phyloP scores from a whole-genome alignment of 2,329 filamentous ascomycete species.

The Neopestalotiopsis rosae region DNA sequence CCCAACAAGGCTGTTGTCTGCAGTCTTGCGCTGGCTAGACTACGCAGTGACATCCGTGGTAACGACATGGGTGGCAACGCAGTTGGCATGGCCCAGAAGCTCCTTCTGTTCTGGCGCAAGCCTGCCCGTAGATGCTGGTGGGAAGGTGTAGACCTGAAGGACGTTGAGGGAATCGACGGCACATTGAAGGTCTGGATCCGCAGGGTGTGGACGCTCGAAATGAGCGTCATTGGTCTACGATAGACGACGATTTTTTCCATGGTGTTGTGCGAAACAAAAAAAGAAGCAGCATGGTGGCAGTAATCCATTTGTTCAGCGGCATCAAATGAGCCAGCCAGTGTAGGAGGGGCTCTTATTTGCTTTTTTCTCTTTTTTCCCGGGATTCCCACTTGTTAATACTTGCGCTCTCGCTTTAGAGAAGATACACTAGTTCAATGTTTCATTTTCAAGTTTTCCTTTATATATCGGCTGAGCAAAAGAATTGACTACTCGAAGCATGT shows the following conservation, averaged over 20 bases:
- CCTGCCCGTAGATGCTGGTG: conserved; percentile 97
- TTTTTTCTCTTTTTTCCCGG: neutral
- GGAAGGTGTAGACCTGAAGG: conserved; percentile 92
- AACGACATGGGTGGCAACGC: conserved; percentile 76
- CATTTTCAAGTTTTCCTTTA: neutral
- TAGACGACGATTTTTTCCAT: conserved; percentile 35
- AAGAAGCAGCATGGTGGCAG: neutral
- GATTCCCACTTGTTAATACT: conserved; percentile 16
- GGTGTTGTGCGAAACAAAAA: neutral
- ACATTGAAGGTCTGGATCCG: conserved; percentile 98
- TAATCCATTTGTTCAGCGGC: conserved; percentile 12
- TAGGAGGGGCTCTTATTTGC: conserved; percentile 2
- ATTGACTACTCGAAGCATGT: neutral
- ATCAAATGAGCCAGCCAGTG: conserved; percentile 5
- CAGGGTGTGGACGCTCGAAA: conserved; percentile 97
- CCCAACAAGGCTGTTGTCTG: conserved; percentile 99
- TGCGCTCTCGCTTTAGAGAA: conserved; percentile 11
- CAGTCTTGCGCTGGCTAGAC: conserved; percentile 88
- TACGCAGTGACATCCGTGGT: conserved; percentile 90
- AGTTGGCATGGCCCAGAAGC: conserved; percentile 97
- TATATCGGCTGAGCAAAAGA: neutral
- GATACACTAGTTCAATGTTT: conserved; percentile 9
- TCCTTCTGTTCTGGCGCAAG: conserved; percentile 97
- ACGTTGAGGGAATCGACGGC: conserved; percentile 88
- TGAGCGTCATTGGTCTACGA: conserved; percentile 90